Evolutionary conservation across 306 rosid genomes (phyloP).

Genomic region (Cicer yamashitae): DNA sequence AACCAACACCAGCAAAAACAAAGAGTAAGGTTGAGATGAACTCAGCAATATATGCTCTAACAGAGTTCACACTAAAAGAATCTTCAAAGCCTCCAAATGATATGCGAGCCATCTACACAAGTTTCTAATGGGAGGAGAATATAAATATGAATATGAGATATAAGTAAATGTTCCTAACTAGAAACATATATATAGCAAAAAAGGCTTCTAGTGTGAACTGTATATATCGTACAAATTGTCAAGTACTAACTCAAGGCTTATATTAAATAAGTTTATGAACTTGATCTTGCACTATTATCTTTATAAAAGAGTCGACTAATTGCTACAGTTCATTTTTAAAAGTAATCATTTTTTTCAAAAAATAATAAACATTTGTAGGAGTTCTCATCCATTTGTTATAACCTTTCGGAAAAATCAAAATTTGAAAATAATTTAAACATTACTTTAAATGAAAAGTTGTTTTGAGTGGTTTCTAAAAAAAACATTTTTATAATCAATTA

Average conservation of each 20-base stretch:
- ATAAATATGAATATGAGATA: conserved; percentile 29
- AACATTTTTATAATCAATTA: no score
- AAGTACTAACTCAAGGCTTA: conserved; percentile 19
- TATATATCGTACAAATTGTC: conserved; percentile 32
- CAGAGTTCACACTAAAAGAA: conserved; percentile 70
- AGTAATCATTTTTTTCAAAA: no score
- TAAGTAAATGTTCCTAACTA: conserved; percentile 13
- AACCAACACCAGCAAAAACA: conserved; percentile 91
- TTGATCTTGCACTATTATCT: conserved; percentile 31
- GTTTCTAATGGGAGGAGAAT: conserved; percentile 8
- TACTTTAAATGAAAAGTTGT: no score
- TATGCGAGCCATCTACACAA: conserved; percentile 66
- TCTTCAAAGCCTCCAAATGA: conserved; percentile 79
- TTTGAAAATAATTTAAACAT: no score
- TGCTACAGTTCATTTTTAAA: no score
- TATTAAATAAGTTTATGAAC: conserved; percentile 31
- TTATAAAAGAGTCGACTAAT: no score
- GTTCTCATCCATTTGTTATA: no score
- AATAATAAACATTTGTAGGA: no score
- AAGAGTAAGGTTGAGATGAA: conserved; percentile 92
- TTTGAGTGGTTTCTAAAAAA: no score
- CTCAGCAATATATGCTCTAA: conserved; percentile 84
- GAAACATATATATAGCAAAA: conserved; percentile 48
- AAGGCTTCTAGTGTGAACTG: conserved; percentile 31
- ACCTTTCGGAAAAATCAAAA: no score